These are phyloP conservation scores for Lactarius akahatsu DNA, from an alignment of 768 basidiomycete genomes.

Conservation along the genomic window DNA sequence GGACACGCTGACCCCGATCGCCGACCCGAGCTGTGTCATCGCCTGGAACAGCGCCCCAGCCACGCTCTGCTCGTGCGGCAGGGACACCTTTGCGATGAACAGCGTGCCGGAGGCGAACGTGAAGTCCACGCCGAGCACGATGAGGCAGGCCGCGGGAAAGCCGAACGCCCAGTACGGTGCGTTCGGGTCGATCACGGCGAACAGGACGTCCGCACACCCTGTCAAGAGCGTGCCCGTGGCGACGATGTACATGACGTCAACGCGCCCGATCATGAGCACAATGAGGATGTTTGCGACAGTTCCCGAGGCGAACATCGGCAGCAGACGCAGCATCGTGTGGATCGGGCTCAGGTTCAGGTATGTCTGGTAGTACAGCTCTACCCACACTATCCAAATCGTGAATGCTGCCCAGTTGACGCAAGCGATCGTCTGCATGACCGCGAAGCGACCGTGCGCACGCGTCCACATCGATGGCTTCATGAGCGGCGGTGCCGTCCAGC, in stretches of 20 bases:
- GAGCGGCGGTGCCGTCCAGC: conserved; percentile 54
- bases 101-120: conserved; percentile 71
- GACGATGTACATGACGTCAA: conserved; percentile 57
- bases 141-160: conserved; percentile 63
- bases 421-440: conserved; percentile 58
- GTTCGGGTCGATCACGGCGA: conserved; percentile 61
- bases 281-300: conserved; percentile 63
- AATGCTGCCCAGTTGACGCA: conserved; percentile 65
- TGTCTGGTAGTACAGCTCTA: conserved; percentile 71
- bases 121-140: conserved; percentile 78
- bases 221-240: conserved; percentile 58
- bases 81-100: conserved; percentile 66
- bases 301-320: conserved; percentile 75
- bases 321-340: conserved; percentile 58
- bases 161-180: conserved; percentile 72
- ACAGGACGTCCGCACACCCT: conserved; percentile 52
- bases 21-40: conserved; percentile 72
- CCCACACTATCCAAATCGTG: conserved; percentile 53
- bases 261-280: conserved; percentile 53
- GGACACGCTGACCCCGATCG: conserved; percentile 69
- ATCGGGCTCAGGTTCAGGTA: conserved; percentile 56
- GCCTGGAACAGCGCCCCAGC: conserved; percentile 78
- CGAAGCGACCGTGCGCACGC: conserved; percentile 60
- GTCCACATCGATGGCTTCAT: conserved; percentile 64
- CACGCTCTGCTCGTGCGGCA: conserved; percentile 71